phyloP scores from a whole-genome alignment of 106 monocot genomes.

The Triglochin maritima region DNA sequence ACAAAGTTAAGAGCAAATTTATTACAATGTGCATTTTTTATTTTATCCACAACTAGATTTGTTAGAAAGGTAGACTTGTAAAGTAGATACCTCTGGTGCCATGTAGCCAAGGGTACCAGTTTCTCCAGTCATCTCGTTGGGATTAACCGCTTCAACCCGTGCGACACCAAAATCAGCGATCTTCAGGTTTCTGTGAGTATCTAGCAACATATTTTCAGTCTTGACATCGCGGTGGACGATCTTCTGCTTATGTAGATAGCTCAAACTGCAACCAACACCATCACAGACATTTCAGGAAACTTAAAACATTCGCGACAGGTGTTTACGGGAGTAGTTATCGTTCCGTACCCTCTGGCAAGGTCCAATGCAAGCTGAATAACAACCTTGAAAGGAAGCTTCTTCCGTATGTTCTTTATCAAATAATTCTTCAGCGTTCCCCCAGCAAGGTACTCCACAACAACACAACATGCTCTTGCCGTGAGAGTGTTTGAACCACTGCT shows the following conservation, averaged over 20 bases:
- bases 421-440: slow-evolving; percentile 60
- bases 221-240: slow-evolving; percentile 89
- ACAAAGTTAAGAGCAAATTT: too few species aligned
- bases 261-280: slow-evolving; percentile 33
- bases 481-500: slow-evolving; percentile 8
- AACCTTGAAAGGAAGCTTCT: slow-evolving; percentile 47
- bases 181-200: slow-evolving; percentile 40
- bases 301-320: background rate
- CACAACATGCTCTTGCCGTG: slow-evolving; percentile 37
- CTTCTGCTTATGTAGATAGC: slow-evolving; percentile 67
- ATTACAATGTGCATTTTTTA: too few species aligned
- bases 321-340: background rate
- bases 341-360: slow-evolving; percentile 57
- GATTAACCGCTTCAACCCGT: slow-evolving; percentile 78
- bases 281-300: background rate
- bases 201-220: slow-evolving; percentile 70
- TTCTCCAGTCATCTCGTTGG: slow-evolving; percentile 94
- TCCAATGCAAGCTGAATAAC: slow-evolving; percentile 64
- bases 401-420: slow-evolving; percentile 39
- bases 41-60: too few species aligned
- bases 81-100: slow-evolving; percentile 64
- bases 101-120: slow-evolving; percentile 85
- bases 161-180: slow-evolving; percentile 88
- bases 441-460: slow-evolving; percentile 56
- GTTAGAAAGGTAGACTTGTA: too few species aligned